phyloP scores from a whole-genome alignment of 441 rosid genomes.

The Aleurites moluccanus region DNA sequence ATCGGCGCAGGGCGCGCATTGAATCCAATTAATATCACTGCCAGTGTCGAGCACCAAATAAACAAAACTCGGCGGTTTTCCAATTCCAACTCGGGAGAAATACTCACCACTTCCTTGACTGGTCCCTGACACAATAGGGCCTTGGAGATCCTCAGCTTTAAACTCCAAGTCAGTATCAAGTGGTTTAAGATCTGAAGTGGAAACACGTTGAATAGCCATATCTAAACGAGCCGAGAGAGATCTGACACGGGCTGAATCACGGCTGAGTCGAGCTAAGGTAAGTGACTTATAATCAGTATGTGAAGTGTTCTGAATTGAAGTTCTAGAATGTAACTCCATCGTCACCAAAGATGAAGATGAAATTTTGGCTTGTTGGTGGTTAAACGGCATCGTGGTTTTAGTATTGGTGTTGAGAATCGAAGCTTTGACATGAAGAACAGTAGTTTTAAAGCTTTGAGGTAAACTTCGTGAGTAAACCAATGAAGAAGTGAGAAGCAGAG shows the following conservation, averaged over 20 bases:
- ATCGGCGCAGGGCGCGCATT: constrained; percentile 72
- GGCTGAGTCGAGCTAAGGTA: constrained; percentile 54
- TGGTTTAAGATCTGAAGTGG: constrained; percentile 45
- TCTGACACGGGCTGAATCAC: constrained; percentile 66
- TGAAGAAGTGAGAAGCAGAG: constrained; percentile 25
- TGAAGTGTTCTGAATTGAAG: constrained; percentile 33
- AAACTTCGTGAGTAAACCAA: constrained; percentile 34
- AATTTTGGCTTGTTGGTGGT: constrained; percentile 19
- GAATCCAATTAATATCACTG: constrained; percentile 86
- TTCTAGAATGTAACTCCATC: constrained; percentile 56
- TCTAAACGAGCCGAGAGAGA: constrained; percentile 51
- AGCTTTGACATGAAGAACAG: constrained; percentile 43
- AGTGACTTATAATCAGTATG: constrained; percentile 64
- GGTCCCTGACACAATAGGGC: constrained; percentile 68
- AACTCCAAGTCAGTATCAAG: constrained; percentile 28
- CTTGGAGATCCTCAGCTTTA: constrained; percentile 38
- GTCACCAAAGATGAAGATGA: constrained; percentile 32
- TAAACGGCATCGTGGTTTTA: constrained; percentile 17
- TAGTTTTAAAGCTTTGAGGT: constrained; percentile 17
- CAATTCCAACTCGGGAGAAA: constrained; percentile 78
- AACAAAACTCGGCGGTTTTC: constrained; percentile 60
- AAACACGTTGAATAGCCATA: constrained; percentile 40
- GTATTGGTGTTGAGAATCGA: constrained; percentile 38
- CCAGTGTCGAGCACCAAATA: constrained; percentile 87
- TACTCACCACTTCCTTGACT: constrained; percentile 89